Conservation (phyloP, 192 early-diverging fungal species). For the Allomyces javanicus region DNA sequence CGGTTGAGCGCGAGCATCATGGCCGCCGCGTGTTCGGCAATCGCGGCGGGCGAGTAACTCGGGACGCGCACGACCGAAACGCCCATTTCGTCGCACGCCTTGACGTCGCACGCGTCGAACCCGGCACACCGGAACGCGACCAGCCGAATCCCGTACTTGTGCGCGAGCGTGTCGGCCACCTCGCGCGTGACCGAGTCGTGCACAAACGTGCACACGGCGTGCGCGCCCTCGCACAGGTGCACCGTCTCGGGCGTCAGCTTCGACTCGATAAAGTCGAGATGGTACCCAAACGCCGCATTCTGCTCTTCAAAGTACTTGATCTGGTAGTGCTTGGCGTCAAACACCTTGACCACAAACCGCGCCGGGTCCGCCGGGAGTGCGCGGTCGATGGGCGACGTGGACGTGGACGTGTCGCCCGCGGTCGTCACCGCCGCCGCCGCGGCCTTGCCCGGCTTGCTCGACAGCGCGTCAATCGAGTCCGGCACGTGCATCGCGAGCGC, state of each 20-base stretch:
- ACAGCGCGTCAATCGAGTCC: no score
- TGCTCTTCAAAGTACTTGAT: background rate
- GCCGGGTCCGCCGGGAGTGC: no score
- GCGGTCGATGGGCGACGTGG: no score
- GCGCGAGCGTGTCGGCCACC: background rate
- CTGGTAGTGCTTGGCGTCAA: conserved; percentile 2
- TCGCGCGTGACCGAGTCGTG: background rate
- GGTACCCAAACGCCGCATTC: background rate
- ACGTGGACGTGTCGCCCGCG: no score
- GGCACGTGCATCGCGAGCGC: no score
- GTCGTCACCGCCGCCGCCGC: no score
- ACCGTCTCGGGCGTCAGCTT: conserved; percentile 1
- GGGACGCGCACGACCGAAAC: conserved; percentile 23
- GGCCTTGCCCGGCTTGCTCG: no score
- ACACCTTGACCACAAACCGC: background rate
- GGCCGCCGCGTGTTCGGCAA: conserved; percentile 25
- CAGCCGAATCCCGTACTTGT: conserved; percentile 13
- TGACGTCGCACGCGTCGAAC: conserved; percentile 23
- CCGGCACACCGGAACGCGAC: conserved; percentile 26
- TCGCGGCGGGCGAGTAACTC: conserved; percentile 20
- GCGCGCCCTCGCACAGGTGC: background rate
- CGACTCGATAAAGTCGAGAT: conserved; percentile 1
- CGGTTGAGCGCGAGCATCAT: conserved; percentile 20
- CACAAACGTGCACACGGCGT: conserved; percentile 1
- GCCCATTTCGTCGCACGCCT: conserved; percentile 7